Base-by-base conservation (phyloP, 2,329 filamentous ascomycete genomes). In the Aphanoascus verrucosus region DNA sequence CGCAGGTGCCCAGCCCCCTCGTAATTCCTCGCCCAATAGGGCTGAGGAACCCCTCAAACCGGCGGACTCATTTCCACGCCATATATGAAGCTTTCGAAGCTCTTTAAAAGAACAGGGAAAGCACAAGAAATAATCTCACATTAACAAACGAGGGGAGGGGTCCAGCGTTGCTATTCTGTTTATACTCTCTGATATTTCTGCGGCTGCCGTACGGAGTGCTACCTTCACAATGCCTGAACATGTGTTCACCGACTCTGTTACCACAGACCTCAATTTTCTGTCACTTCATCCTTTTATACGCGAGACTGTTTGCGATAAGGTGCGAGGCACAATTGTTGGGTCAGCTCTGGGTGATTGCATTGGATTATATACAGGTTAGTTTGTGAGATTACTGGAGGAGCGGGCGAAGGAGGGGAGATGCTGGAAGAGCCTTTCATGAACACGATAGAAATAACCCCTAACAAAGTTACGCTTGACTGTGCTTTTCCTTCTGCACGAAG, bases 261-360 rank as follows among this genome's bases (percentile, higher is more conserved):
- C 1, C 5, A 5, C 44, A 12, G 38, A 37, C 6, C 40, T 56
- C 7, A 41, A 38, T 37, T 65, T 66, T 43, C 57, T 65, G 17
- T 47, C 58, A 34, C 45, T 57, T 3, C 68, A 68, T 49, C 64
- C 61, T 0, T 68, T 65, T 48, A 60, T 65, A 4, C 59, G 53
- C 48, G 51, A 58, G 32, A 63, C 61, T n/a, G 58, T 64, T 3
- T 51, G 65, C 15, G 66, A 70, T 53, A 70, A 68, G 56, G 67
- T 76, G 42, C 62, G 70, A 31, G 76, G 76, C 44, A 68, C 69
- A 44, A 65, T 78, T 31, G 62, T 78, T 52, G 77, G 74, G 20
- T 77, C 75, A 17, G 76, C 76, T 2, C 65, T 80, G 6, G 77
- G 77, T 28, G 77, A 79, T 59, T 72, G 76, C 17, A 75, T 79